These are phyloP conservation scores for Pichia sp. DNA, from an alignment of 1,139 yeast genomes.

Conservation along the genomic window DNA sequence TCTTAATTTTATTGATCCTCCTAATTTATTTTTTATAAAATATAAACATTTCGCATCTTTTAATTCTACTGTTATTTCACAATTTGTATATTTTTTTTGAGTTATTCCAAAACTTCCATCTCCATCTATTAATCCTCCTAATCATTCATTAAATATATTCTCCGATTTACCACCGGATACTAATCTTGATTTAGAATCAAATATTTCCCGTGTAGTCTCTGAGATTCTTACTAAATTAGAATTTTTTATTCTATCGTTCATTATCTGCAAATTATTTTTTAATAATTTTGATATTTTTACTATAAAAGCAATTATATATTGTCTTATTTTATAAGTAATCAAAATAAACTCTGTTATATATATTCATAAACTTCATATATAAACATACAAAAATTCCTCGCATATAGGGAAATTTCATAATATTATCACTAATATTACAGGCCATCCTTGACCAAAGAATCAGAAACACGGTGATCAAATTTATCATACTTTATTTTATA, in stretches of 20 bases:
- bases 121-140: slow-evolving; percentile 9
- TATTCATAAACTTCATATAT: neutral
- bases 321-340: slow-evolving; percentile 8
- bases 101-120: slow-evolving; percentile 4
- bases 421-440: slow-evolving; percentile 8
- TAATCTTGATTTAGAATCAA: neutral
- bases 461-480: too few relatives aligned
- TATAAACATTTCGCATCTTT: slow-evolving; percentile 4
- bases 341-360: slow-evolving; percentile 3
- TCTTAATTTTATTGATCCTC: slow-evolving; percentile 9
- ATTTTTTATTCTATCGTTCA: slow-evolving; percentile 2
- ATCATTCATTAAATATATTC: slow-evolving; percentile 7
- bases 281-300: slow-evolving; percentile 8
- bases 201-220: slow-evolving; percentile 13
- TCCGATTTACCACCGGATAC: neutral
- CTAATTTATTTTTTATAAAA: slow-evolving; percentile 7
- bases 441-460: slow-evolving; percentile 12
- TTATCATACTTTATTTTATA: too few relatives aligned
- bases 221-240: slow-evolving; percentile 10
- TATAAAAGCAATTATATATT: slow-evolving; percentile 3
- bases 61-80: slow-evolving; percentile 8
- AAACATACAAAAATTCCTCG: slow-evolving; percentile 3
- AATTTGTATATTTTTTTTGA: slow-evolving; percentile 3
- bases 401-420: slow-evolving; percentile 8
- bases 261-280: slow-evolving; percentile 8